These are phyloP conservation scores for Ceriops tagal DNA, from an alignment of 345 rosid genomes.

Conservation along the genomic window DNA sequence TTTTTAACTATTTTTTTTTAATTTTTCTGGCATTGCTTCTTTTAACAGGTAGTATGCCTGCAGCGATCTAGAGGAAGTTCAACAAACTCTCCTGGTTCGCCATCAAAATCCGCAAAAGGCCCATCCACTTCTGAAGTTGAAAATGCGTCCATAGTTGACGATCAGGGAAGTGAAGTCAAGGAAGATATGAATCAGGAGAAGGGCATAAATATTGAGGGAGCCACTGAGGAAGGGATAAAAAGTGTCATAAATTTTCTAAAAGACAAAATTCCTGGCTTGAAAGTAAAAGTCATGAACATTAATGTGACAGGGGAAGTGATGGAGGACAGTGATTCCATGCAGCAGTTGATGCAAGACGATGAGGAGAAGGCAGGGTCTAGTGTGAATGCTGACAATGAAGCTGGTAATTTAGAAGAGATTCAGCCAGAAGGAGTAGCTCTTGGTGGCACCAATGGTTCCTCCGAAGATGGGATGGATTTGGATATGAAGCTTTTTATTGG, in stretches of 20 bases:
- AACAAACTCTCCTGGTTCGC: constrained; percentile 30
- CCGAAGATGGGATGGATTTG: constrained; percentile 51
- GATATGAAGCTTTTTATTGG: constrained; percentile 80
- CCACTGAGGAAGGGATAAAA: constrained; percentile 88
- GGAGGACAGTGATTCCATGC: constrained; percentile 50
- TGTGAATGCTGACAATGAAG: constrained; percentile 56
- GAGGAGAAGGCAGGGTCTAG: constrained; percentile 44
- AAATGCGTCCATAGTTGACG: constrained; percentile 46
- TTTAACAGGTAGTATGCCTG: constrained; percentile 69
- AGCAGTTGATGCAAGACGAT: constrained; percentile 60
- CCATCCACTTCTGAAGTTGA: constrained; percentile 44
- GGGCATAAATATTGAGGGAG: constrained; percentile 63
- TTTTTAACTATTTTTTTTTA: background rate
- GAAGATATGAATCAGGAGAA: constrained; percentile 57
- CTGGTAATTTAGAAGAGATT: constrained; percentile 53
- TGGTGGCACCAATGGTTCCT: constrained; percentile 34
- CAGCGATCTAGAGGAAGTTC: constrained; percentile 58
- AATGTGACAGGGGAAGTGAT: constrained; percentile 48
- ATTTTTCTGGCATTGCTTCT: constrained; percentile 11
- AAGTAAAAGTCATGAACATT: constrained; percentile 70
- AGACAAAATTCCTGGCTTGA: constrained; percentile 91
- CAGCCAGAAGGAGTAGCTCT: constrained; percentile 49
- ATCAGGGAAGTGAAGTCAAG: constrained; percentile 59
- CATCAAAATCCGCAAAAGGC: constrained; percentile 41
- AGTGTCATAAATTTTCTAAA: constrained; percentile 86